Percentiles rank a stretch among this genome's conserved stretches.
These are phyloP conservation scores for Fusarium sp. DNA, from an alignment of 2,329 filamentous ascomycete species.

Conservation along the genomic window DNA sequence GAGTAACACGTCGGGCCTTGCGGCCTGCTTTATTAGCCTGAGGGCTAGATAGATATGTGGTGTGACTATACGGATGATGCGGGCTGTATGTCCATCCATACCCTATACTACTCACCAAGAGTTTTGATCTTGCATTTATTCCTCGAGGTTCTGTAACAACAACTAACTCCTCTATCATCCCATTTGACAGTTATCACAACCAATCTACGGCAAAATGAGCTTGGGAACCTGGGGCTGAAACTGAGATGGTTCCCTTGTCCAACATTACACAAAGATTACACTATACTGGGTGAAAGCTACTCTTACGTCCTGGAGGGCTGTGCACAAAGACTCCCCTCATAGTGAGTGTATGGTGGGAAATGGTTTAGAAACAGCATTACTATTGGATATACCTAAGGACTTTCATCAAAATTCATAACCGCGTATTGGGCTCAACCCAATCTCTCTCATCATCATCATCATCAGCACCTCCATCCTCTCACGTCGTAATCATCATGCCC, in stretches of 20 bases:
- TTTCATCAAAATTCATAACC: not conserved
- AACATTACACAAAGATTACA: not conserved
- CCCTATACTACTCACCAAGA: not conserved
- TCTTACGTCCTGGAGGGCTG: not conserved
- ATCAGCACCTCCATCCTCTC: not conserved
- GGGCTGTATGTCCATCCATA: not conserved
- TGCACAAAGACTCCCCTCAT: not conserved
- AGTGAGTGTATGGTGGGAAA: not conserved
- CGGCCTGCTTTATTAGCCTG: not conserved
- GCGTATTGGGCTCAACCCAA: not conserved
- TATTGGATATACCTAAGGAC: not conserved
- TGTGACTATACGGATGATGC: not conserved
- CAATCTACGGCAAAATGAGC: too few relatives aligned
- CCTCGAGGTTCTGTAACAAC: not conserved
- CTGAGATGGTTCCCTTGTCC: not conserved
- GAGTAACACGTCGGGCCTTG: not conserved
- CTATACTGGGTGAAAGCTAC: not conserved
- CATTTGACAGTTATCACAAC: not conserved
- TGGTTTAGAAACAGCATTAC: not conserved
- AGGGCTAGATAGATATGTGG: not conserved
- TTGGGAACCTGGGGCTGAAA: not conserved
- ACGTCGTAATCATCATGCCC: slow-evolving; percentile 17
- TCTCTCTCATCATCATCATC: not conserved
- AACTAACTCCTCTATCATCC: not conserved
- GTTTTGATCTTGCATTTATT: not conserved